These are phyloP conservation scores for Abelmoschus esculentus DNA, from an alignment of 345 rosid genomes.

Conservation along the genomic window DNA sequence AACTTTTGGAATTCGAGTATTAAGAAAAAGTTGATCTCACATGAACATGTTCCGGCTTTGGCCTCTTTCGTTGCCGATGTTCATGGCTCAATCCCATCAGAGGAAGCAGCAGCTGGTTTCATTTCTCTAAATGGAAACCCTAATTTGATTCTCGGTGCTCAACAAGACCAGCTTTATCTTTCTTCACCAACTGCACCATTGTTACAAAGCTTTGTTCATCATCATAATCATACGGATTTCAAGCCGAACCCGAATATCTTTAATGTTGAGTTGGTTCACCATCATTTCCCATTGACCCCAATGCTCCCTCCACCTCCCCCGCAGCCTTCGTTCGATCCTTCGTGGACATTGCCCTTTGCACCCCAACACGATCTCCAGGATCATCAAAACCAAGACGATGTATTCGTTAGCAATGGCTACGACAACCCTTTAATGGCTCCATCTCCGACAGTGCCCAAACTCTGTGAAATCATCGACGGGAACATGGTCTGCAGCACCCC, in stretches of 20 bases:
- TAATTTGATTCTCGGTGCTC: constrained; percentile 28
- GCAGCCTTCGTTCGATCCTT: constrained; percentile 13
- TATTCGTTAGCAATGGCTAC: not conserved
- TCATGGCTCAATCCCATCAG: constrained; percentile 22
- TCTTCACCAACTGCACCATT: constrained; percentile 27
- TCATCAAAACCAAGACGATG: constrained; percentile 19
- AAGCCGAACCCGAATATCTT: constrained; percentile 19
- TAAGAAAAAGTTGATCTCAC: constrained; percentile 71
- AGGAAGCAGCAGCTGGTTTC: constrained; percentile 26
- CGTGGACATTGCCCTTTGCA: constrained; percentile 23
- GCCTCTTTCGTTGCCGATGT: constrained; percentile 14
- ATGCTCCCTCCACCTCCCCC: not conserved
- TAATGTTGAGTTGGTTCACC: constrained; percentile 17
- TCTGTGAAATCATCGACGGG: constrained; percentile 50
- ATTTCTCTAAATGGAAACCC: constrained; percentile 46
- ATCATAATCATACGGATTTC: constrained; percentile 21
- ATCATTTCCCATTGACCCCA: constrained; percentile 14
- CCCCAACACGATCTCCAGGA: constrained; percentile 19
- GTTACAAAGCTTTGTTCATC: constrained; percentile 40
- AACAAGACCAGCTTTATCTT: constrained; percentile 32
- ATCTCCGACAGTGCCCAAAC: constrained; percentile 41
- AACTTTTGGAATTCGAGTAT: constrained; percentile 92
- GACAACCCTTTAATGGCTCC: constrained; percentile 13
- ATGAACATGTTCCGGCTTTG: constrained; percentile 34
- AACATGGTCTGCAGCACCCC: constrained; percentile 15